Base-by-base conservation (phyloP, 257 asterid genomes). In the Scutellaria barbata region DNA sequence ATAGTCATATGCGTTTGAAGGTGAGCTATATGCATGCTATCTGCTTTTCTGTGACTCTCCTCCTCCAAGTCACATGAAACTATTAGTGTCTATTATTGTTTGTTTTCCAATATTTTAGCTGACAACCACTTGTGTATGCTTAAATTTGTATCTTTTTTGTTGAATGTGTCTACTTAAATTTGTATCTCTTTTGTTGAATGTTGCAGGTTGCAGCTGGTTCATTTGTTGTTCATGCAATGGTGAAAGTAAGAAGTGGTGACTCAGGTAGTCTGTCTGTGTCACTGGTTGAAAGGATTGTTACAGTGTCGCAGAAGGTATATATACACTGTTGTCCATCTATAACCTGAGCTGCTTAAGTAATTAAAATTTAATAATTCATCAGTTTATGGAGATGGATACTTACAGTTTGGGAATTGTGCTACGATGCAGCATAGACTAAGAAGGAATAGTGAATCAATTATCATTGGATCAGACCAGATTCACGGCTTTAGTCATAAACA, bases 251-350 rank as follows among this genome's bases (percentile, higher is more conserved):
- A 70, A 66, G 58, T 61, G 90, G 92, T 4, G 89, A 86, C 68
- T 76, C 68, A 54, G 96, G 98, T 71, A 88, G 94, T 77, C 76
- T 92, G 74, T 92, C 99, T 30, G 81, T 89, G 67, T 80, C 88
- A 53, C 84, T 95, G 5, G 76, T 80, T 55, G 95, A 81, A 75
- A 85, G 80, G 85, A 81, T 86, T 51, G 63, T 48, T 69, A 30
- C 72, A 5, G 69, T 95, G 83, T 86, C 86, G 30, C 83, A 83
- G 63, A 92, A 92, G 97, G 99, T 94, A 76, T 50, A 30, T 63
- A 65, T 66, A 68, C 52, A 52, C 35, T 30, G 35, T 1, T 30
- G 6, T 50, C 46, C 59, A 30, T 17, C 9, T 54, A 17, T 68
- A n/a, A 39, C 22, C 57, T 43, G 48, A 54, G 56, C 58, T 75